These are phyloP conservation scores for Neltuma alba DNA, from an alignment of 306 rosid species.

Conservation along the genomic window DNA sequence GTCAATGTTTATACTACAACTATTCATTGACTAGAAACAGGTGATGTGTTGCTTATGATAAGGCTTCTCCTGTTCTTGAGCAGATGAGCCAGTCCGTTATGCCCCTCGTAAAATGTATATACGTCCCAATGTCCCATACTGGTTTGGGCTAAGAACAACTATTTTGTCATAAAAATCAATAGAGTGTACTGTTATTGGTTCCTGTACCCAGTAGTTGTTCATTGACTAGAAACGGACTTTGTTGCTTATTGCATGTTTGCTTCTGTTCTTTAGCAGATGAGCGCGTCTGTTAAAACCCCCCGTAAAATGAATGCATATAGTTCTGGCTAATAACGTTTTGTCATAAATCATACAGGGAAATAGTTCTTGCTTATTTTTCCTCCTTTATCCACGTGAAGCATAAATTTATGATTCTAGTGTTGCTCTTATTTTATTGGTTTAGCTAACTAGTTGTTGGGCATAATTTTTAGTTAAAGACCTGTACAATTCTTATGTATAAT, in stretches of 20 bases:
- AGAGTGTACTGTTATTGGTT: neutral
- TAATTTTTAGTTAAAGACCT: neutral
- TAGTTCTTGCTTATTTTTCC: neutral
- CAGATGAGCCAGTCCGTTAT: neutral
- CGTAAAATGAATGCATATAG: too few relatives aligned
- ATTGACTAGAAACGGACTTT: neutral
- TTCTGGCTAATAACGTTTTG: neutral
- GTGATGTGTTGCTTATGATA: neutral
- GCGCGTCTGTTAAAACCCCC: neutral
- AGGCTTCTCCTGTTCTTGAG: slow-evolving; percentile 4
- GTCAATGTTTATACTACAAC: neutral
- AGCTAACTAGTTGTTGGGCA: neutral
- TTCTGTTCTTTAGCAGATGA: neutral
- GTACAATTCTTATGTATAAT: neutral
- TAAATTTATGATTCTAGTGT: neutral
- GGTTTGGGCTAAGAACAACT: neutral
- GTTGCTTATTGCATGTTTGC: neutral
- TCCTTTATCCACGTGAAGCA: neutral
- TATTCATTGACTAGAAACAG: slow-evolving; percentile 1
- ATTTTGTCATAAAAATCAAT: neutral
- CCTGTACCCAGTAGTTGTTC: neutral
- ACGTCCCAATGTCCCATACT: neutral
- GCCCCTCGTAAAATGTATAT: neutral
- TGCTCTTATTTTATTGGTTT: neutral
- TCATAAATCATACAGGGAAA: neutral